phyloP scores from a whole-genome alignment of 2,329 filamentous ascomycete genomes.

The Calonectria pteridis region DNA sequence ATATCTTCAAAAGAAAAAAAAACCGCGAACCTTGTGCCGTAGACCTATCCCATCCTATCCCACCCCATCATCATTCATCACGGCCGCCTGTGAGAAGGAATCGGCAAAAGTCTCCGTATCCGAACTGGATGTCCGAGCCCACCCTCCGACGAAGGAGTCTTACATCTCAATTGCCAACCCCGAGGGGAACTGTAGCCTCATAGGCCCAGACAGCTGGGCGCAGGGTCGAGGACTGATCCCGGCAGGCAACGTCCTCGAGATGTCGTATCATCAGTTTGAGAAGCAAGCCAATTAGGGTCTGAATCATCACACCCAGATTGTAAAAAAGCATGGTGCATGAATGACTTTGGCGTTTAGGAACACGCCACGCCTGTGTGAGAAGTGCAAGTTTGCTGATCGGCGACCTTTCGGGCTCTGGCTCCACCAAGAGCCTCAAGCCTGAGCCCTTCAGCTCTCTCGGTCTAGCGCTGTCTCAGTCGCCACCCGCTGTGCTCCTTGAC shows the following conservation, averaged over 20 bases:
- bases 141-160: background rate
- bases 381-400: background rate
- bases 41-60: background rate
- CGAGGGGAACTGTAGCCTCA: too few species aligned
- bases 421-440: background rate
- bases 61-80: background rate
- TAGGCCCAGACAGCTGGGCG: too few species aligned
- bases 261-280: background rate
- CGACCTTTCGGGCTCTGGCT: background rate
- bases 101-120: background rate
- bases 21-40: background rate
- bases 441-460: background rate
- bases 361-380: background rate
- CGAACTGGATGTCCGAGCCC: slow-evolving; percentile 1
- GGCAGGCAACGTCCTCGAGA: background rate
- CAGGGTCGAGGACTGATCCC: background rate
- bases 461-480: background rate
- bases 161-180: background rate
- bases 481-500: background rate
- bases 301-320: background rate
- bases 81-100: background rate
- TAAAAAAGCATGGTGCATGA: background rate
- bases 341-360: background rate
- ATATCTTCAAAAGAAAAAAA: background rate
- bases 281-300: background rate